Conservation (phyloP, 2,329 filamentous ascomycete species). For the Neoarthrinium moseri region DNA sequence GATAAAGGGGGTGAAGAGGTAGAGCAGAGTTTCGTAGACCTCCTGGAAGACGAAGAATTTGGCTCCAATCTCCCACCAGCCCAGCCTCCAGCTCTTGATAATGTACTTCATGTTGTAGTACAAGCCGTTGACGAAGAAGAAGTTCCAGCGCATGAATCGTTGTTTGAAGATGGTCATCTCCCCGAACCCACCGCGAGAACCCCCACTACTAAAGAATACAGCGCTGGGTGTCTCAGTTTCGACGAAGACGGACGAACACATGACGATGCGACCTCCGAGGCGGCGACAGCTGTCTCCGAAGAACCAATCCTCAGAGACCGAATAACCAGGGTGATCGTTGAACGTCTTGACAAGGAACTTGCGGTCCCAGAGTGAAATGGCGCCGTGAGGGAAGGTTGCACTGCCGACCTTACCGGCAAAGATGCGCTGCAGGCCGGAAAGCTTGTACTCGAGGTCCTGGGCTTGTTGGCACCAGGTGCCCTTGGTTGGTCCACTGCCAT, state of each 20-base stretch:
- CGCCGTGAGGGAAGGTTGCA: slow-evolving; percentile 49
- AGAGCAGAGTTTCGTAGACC: slow-evolving; percentile 43
- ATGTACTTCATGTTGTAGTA: slow-evolving; percentile 47
- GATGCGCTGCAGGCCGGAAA: slow-evolving; percentile 42
- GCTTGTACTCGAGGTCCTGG: slow-evolving; percentile 52
- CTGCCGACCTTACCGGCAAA: slow-evolving; percentile 43
- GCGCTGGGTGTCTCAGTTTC: slow-evolving; percentile 47
- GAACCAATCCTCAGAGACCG: slow-evolving; percentile 51
- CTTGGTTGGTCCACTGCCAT: too few species aligned
- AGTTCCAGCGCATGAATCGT: slow-evolving; percentile 50
- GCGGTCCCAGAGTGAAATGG: slow-evolving; percentile 47
- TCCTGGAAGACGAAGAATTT: slow-evolving; percentile 50
- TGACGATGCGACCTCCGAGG: slow-evolving; percentile 41
- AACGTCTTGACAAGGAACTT: slow-evolving; percentile 44
- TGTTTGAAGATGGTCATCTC: slow-evolving; percentile 53
- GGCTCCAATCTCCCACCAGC: slow-evolving; percentile 46
- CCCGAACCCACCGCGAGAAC: slow-evolving; percentile 44
- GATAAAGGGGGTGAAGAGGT: slow-evolving; percentile 42
- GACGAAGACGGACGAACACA: slow-evolving; percentile 49
- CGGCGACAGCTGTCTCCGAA: slow-evolving; percentile 45
- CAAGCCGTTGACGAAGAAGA: slow-evolving; percentile 49
- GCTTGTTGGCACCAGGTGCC: slow-evolving; percentile 41
- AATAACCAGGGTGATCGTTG: slow-evolving; percentile 47
- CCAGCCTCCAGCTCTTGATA: slow-evolving; percentile 43
- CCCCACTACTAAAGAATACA: slow-evolving; percentile 38